A percentile compares a stretch with the other conserved stretches of the same genome.
Evolutionary conservation across 345 rosid species (phyloP).

Genomic region (Rhizophora mangle): DNA sequence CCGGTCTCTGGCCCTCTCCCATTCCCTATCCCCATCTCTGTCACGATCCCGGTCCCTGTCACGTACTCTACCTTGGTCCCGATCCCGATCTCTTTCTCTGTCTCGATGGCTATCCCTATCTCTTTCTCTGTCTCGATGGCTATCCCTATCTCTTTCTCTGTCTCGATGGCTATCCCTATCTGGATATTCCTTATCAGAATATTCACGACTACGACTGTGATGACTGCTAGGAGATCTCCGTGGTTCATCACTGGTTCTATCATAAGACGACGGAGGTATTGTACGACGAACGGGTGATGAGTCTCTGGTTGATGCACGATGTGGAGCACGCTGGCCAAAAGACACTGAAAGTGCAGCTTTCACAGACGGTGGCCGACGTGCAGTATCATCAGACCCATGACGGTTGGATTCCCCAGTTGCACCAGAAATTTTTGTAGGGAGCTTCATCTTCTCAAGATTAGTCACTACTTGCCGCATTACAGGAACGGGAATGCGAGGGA

Average conservation of each 20-base stretch:
- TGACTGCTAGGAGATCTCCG: slow-evolving; percentile 56
- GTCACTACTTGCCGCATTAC: slow-evolving; percentile 75
- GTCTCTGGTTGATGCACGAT: slow-evolving; percentile 97
- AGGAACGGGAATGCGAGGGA: slow-evolving; percentile 96
- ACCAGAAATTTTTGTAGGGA: slow-evolving; percentile 75
- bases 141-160: slow-evolving; percentile 42
- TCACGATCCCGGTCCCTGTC: slow-evolving; percentile 41
- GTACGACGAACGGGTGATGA: slow-evolving; percentile 95
- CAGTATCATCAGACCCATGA: slow-evolving; percentile 91
- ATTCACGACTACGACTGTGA: slow-evolving; percentile 68
- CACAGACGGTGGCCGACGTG: slow-evolving; percentile 97
- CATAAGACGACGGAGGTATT: slow-evolving; percentile 55
- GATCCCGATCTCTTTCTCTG: slow-evolving; percentile 33
- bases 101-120: slow-evolving; percentile 45
- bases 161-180: slow-evolving; percentile 45
- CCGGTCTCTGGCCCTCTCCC: slow-evolving; percentile 25
- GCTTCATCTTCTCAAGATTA: slow-evolving; percentile 89
- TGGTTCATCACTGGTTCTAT: slow-evolving; percentile 46
- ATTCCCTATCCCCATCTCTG: slow-evolving; percentile 9
- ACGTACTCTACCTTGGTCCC: slow-evolving; percentile 18
- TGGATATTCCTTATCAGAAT: slow-evolving; percentile 53
- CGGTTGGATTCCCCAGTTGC: slow-evolving; percentile 70
- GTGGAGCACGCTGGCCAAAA: slow-evolving; percentile 99
- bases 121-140: neutral
- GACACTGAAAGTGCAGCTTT: slow-evolving; percentile 99